A percentile compares a stretch with the other conserved stretches of the same genome.
Evolutionary conservation across 2,329 filamentous ascomycete species (phyloP).

Genomic region (Lachnellula cervina): DNA sequence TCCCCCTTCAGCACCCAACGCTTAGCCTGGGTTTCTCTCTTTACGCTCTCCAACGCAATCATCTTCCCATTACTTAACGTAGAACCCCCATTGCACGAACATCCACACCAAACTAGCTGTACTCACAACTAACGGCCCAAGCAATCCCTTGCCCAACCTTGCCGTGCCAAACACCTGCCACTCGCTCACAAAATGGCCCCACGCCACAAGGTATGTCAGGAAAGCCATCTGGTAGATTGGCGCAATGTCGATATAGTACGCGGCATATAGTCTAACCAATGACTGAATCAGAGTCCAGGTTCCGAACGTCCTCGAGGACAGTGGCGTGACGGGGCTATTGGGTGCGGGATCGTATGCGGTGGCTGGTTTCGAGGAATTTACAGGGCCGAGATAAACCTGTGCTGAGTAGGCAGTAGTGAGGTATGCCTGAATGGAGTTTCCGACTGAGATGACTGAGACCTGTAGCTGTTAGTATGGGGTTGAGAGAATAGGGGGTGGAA

Average conservation of each 20-base stretch:
- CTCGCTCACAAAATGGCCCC: constrained; percentile 60
- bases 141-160: constrained; percentile 53
- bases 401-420: constrained; percentile 72
- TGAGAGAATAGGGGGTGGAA: neutral
- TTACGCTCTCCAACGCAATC: neutral
- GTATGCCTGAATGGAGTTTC: constrained; percentile 84
- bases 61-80: constrained; percentile 45
- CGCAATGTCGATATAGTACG: constrained; percentile 59
- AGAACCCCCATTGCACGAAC: constrained; percentile 62
- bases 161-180: constrained; percentile 75
- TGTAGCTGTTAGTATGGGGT: constrained; percentile 34
- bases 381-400: constrained; percentile 71
- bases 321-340: constrained; percentile 53
- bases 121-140: constrained; percentile 51
- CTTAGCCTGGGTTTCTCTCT: neutral
- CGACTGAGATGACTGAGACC: constrained; percentile 77
- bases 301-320: constrained; percentile 72
- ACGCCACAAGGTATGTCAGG: constrained; percentile 58
- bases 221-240: constrained; percentile 58
- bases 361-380: constrained; percentile 57
- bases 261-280: constrained; percentile 59
- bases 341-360: constrained; percentile 62
- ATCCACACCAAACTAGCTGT: constrained; percentile 53
- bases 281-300: constrained; percentile 64
- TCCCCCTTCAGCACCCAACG: neutral